A percentile compares a stretch with the other conserved stretches of the same genome.
Conservation (phyloP, 116 monocot genomes). For the Phalaenopsis hybrid region DNA sequence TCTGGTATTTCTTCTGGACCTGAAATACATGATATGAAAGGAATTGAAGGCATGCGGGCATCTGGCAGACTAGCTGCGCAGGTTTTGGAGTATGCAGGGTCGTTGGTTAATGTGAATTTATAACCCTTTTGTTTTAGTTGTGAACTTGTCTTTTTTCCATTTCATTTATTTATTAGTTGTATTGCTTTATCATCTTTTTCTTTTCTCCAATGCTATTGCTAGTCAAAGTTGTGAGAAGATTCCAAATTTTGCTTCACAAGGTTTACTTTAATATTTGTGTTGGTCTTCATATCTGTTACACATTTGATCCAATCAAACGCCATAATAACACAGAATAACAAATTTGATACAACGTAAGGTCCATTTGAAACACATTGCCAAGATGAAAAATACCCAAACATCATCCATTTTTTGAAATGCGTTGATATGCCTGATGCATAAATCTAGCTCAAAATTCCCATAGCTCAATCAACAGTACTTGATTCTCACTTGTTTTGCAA, state of each 20-base stretch:
- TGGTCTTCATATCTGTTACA: no score
- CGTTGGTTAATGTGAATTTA: constrained; percentile 70
- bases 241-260: not conserved
- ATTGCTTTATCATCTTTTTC: not conserved
- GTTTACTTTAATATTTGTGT: not conserved
- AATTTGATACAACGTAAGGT: no score
- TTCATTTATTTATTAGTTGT: not conserved
- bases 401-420: no score
- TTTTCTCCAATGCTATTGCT: not conserved
- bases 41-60: constrained; percentile 83
- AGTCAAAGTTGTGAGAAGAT: not conserved
- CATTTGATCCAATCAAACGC: no score
- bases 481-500: no score
- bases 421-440: no score
- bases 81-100: constrained; percentile 85
- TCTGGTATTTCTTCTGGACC: constrained; percentile 69
- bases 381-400: no score
- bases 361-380: no score
- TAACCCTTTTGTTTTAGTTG: not conserved
- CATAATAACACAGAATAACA: no score
- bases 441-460: no score
- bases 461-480: no score
- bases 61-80: constrained; percentile 92
- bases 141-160: not conserved
- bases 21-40: constrained; percentile 81